Percentiles rank a stretch among this genome's conserved stretches.
phyloP scores from a whole-genome alignment of 2,329 filamentous ascomycete species.

The Exophiala viscosa region DNA sequence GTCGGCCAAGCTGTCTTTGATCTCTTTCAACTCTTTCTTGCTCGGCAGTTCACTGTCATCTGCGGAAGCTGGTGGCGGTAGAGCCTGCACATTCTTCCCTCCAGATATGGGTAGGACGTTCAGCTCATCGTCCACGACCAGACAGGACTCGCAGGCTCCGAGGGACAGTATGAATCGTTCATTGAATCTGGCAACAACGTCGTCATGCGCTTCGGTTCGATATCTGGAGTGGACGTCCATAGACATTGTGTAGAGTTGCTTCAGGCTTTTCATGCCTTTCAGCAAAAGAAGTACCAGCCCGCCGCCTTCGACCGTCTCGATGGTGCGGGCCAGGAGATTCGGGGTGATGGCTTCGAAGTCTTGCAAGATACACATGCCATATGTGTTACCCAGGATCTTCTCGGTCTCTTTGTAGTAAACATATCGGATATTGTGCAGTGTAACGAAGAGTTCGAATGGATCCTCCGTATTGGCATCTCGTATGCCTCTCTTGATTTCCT shows the following conservation, averaged over 20 bases:
- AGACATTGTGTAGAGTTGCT: constrained; percentile 91
- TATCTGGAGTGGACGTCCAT: constrained; percentile 99
- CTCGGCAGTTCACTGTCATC: constrained; percentile 68
- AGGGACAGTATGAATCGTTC: constrained; percentile 94
- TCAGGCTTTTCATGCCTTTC: constrained; percentile 95
- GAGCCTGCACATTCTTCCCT: constrained; percentile 78
- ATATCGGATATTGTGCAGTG: constrained; percentile 95
- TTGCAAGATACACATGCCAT: constrained; percentile 96
- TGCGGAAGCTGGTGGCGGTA: constrained; percentile 72
- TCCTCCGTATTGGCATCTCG: constrained; percentile 90
- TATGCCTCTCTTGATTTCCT: constrained; percentile 91
- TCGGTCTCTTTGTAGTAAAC: constrained; percentile 99
- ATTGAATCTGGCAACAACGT: constrained; percentile 95
- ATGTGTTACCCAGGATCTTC: constrained; percentile 96
- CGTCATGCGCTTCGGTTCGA: constrained; percentile 89
- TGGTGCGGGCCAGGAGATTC: constrained; percentile 89
- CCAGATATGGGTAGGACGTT: constrained; percentile 97
- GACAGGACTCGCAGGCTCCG: constrained; percentile 88
- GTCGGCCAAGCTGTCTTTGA: constrained; percentile 84
- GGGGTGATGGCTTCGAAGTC: constrained; percentile 97
- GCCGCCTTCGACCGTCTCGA: constrained; percentile 96
- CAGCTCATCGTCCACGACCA: constrained; percentile 95
- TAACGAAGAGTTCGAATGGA: constrained; percentile 95
- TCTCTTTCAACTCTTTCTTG: constrained; percentile 70
- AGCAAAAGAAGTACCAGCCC: constrained; percentile 84